Evolutionary conservation across 129 eudicot genomes (phyloP), one percentile per base, ranked within the genome.

Genomic region (Arctium minus): DNA sequence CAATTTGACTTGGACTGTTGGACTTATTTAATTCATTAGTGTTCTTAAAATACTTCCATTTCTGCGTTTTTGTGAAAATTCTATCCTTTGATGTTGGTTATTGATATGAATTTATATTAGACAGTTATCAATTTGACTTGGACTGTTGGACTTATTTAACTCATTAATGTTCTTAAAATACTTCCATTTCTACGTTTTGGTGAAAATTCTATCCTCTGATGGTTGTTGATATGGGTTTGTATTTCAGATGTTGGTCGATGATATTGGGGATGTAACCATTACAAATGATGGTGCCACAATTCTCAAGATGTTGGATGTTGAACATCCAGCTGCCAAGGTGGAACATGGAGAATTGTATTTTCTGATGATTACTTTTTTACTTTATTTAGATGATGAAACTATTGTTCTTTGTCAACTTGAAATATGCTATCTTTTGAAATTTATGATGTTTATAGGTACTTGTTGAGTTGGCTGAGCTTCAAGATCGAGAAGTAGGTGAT

Each of bases 401-500:
- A 18, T 56, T 30, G 13, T 9, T 35, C 7, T 50, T 65, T 18
- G 5, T 3, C 30, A 60, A 9, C 15, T 15, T 72, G 50, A 35
- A 18, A 4, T 76, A 8, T 72, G 30, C 22, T 13, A 32, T 80
- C 0, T 33, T 79, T 38, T 13, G 22, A 1, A 56, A 77, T 68
- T 60, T 33, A 8, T 70, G 46, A 36, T 80, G 29, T 6, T 8
- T 39, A 3, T 77, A 96, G 99, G 98, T 93, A 42, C 99, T 93
- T 86, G 99, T 92, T 81, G 98, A 96, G 84, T 88, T 93, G 91
- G 97, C 97, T 30, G 98, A 93, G 86, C 96, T 96, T 67, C 99
- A 96, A 89, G 99, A 96, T 84, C 87, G 97, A 82, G 99, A 96
- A 90, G 99, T 96, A 88, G 99, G 99, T 87, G 99, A 96, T 83